phyloP scores from a whole-genome alignment of 140 eudicot genomes.

The Stevia rebaudiana region DNA sequence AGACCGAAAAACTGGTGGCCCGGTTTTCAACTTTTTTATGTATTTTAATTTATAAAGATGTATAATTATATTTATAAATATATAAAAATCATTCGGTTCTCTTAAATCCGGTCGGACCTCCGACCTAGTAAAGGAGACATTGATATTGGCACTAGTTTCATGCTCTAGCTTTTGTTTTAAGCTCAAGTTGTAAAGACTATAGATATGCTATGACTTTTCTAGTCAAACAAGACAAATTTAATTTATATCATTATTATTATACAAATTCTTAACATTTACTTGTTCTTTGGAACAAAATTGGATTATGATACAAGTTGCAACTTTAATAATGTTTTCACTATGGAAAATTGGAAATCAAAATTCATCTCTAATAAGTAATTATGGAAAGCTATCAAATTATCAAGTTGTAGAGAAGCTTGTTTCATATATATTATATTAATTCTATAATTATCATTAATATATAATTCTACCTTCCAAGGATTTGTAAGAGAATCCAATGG shows the following conservation, averaged over 20 bases:
- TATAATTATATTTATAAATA: no score
- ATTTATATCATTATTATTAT: neutral
- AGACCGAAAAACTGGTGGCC: no score
- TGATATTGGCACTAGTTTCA: neutral
- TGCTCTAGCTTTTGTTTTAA: neutral
- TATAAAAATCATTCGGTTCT: no score
- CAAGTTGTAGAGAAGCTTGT: neutral
- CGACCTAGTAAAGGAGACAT: no score
- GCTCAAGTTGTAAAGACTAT: neutral
- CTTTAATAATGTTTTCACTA: neutral
- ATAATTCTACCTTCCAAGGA: slow-evolving; percentile 37
- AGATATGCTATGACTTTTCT: neutral
- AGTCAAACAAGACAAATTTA: neutral
- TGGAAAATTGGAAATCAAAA: neutral
- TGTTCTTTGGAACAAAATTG: neutral
- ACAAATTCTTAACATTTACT: no score
- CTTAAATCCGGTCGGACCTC: no score
- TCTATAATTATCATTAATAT: no score
- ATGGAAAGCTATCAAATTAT: neutral
- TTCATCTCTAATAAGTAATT: neutral
- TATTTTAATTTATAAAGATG: no score
- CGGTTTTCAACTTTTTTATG: no score
- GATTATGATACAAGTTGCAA: neutral
- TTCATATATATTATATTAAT: no score
- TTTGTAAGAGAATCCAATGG: slow-evolving; percentile 34